A percentile compares a stretch with the other conserved stretches of the same genome.
Evolutionary conservation across 1,284 basidiomycete species (phyloP).

Genomic region (Cryptococcus depauperatus): DNA sequence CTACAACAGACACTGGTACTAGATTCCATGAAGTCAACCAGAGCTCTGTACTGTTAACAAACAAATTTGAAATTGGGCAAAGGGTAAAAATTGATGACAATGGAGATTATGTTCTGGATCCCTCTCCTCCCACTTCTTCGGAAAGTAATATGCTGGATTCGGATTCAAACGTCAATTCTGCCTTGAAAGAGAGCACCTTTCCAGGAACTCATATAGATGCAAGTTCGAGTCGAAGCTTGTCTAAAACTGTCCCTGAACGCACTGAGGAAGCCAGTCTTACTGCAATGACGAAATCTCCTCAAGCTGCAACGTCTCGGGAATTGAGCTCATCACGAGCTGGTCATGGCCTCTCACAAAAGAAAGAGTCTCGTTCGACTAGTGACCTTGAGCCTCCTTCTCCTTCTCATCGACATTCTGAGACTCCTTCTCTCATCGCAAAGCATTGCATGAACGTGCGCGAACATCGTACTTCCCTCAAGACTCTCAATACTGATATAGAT

Average conservation of each 20-base stretch:
- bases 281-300: no score
- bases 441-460: constrained; percentile 58
- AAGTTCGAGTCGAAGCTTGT: neutral
- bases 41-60: constrained; percentile 61
- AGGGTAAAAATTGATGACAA: constrained; percentile 52
- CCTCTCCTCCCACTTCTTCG: constrained; percentile 12
- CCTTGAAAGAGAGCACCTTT: constrained; percentile 1
- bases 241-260: no score
- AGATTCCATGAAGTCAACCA: constrained; percentile 63
- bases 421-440: neutral
- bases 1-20: constrained; percentile 47
- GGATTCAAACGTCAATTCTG: no score
- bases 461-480: constrained; percentile 55
- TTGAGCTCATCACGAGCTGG: no score
- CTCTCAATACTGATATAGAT: constrained; percentile 60
- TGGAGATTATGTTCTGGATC: constrained; percentile 47
- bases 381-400: no score
- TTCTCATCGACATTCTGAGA: constrained; percentile 3
- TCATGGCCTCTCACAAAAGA: no score
- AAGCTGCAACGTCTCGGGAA: no score
- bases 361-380: no score
- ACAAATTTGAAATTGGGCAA: constrained; percentile 63
- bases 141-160: no score
- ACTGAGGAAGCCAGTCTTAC: no score
- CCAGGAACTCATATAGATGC: no score